A percentile compares a stretch with the other conserved stretches of the same genome.
These are phyloP conservation scores for Penstemon davidsonii DNA, from an alignment of 257 asterid species.

Conservation along the genomic window DNA sequence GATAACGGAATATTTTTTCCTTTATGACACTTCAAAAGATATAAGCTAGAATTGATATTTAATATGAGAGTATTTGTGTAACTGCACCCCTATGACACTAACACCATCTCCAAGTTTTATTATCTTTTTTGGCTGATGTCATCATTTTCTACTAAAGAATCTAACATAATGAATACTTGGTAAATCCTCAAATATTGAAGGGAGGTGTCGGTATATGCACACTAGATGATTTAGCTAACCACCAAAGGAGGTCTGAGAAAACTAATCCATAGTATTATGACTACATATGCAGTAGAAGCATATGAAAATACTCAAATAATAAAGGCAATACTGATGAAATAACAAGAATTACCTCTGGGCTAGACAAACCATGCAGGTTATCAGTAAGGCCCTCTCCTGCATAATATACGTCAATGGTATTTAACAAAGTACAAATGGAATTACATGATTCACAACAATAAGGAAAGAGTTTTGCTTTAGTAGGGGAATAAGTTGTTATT, in stretches of 20 bases:
- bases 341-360: constrained; percentile 58
- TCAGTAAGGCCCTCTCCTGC: constrained; percentile 93
- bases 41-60: too few species aligned
- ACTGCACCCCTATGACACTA: too few species aligned
- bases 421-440: constrained; percentile 19
- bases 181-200: background rate
- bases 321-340: background rate
- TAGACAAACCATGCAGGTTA: constrained; percentile 63
- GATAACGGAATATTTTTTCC: too few species aligned
- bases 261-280: background rate
- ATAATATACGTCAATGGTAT: constrained; percentile 20
- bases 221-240: background rate
- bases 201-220: background rate
- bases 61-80: too few species aligned
- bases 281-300: background rate
- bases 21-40: too few species aligned
- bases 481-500: too few species aligned
- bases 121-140: too few species aligned
- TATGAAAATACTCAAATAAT: constrained; percentile 16
- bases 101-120: too few species aligned
- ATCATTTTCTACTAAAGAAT: background rate
- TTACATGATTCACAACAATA: background rate
- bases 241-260: background rate
- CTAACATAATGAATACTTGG: background rate
- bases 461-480: constrained; percentile 11